Base-by-base conservation (phyloP, 306 rosid genomes). In the Fagus sylvatica region DNA sequence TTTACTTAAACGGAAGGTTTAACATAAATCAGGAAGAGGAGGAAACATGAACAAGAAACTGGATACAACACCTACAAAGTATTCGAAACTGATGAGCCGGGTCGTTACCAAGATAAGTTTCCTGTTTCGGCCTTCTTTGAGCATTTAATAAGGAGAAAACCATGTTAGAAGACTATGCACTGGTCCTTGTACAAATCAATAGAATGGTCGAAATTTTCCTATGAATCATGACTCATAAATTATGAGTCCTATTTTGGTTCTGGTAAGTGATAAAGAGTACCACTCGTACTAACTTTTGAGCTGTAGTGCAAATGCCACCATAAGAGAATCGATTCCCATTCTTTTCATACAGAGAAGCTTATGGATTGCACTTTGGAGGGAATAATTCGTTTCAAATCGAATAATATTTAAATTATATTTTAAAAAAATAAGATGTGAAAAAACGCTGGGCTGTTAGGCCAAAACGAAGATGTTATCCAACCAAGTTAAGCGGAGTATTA, bases 311-410 rank as follows among this genome's bases (percentile, higher is more conserved):
- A 80, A 80, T 70, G 77, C 84, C 83, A 79, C 46, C 83, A 74
- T 80, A 69, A 43, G 17, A 81, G 80, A 78, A 82, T 84, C 81
- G 82, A 89, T 86, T 89, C 86, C 64, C 84, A 86, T 85, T 11
- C 87, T 66, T 5, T 11, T 37, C 42, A 39, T 0, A 39, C 0
- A 51, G 73, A 64, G 53, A 51, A 30, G 72, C 53, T 33, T 43
- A 22, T 43, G 5, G 42, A 36, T 34, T 65, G 46, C 48, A 37
- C 49, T 64, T 12, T 43, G 51, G 22, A n/a, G 22, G 34, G 69
- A 41, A 72, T 8, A 17, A 32, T 51, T 8, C 74, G 4, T 69
- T 28, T 15, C n/a, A 6, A 10, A 4, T 40, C n/a, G 28, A n/a
- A 6, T 3, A 2, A 9, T 17, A 1, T 37, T 8, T 66, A 0